Conservation (phyloP, 164 flowering plant genomes). For the Stephania yunnanensis region DNA sequence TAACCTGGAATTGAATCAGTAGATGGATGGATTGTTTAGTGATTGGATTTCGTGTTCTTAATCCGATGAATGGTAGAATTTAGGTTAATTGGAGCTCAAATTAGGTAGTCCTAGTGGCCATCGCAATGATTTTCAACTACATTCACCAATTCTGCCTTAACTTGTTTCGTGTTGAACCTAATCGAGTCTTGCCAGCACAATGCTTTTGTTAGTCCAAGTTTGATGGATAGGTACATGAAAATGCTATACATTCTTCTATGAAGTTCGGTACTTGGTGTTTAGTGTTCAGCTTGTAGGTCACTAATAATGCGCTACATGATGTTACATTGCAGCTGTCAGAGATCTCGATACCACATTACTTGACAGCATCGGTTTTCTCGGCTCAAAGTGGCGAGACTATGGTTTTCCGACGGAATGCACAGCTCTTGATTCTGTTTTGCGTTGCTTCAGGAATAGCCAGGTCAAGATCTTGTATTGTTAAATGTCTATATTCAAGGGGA, state of each 20-base stretch:
- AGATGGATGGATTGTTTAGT: too few species aligned
- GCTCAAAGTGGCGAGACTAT: conserved; percentile 59
- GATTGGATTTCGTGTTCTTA: too few species aligned
- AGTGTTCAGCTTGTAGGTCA: neutral
- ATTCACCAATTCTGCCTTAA: too few species aligned
- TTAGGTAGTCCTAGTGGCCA: too few species aligned
- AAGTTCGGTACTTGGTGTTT: neutral
- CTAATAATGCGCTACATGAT: neutral
- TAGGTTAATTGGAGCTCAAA: too few species aligned
- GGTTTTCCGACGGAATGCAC: conserved; percentile 59
- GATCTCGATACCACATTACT: conserved; percentile 79
- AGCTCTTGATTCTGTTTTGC: conserved; percentile 52
- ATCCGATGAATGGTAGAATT: too few species aligned
- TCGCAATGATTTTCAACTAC: too few species aligned
- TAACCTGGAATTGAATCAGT: neutral
- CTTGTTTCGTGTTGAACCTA: too few species aligned
- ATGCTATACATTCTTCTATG: neutral
- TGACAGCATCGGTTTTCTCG: conserved; percentile 83
- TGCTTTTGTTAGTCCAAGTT: too few species aligned
- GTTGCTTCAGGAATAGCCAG: conserved; percentile 79
- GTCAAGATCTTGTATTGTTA: conserved; percentile 70
- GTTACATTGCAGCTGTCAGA: conserved; percentile 53
- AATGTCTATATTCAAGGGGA: neutral
- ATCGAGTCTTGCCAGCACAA: too few species aligned
- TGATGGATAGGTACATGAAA: neutral